These are phyloP conservation scores for Scleroderma bovista DNA, from an alignment of 768 basidiomycete species.

Conservation along the genomic window DNA sequence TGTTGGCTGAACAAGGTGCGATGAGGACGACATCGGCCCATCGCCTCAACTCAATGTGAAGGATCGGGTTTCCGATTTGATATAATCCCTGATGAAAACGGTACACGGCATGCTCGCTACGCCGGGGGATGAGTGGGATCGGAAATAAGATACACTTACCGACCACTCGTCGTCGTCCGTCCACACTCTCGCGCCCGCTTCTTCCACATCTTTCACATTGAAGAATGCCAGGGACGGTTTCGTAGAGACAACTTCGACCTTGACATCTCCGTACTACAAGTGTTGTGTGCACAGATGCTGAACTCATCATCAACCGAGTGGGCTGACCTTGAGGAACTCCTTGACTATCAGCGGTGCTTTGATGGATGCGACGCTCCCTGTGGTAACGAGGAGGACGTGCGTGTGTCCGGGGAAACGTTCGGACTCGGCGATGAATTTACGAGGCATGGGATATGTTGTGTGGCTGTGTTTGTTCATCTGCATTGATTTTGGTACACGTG, in stretches of 20 bases:
- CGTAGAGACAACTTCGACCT: slow-evolving; percentile 80
- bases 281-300: neutral
- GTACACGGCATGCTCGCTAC: no score
- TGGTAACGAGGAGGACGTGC: slow-evolving; percentile 80
- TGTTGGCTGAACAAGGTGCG: slow-evolving; percentile 96
- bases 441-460: no score
- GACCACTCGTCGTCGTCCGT: slow-evolving; percentile 90
- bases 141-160: slow-evolving; percentile 54
- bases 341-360: slow-evolving; percentile 87
- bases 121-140: no score
- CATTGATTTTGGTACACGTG: no score
- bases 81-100: slow-evolving; percentile 56
- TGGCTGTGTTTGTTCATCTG: no score
- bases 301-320: neutral
- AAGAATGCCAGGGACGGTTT: slow-evolving; percentile 77
- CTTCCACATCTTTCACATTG: slow-evolving; percentile 44
- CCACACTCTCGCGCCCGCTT: slow-evolving; percentile 67
- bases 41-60: slow-evolving; percentile 89
- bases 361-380: slow-evolving; percentile 92
- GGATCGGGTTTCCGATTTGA: slow-evolving; percentile 82
- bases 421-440: slow-evolving; percentile 23
- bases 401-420: slow-evolving; percentile 20
- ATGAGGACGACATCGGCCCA: slow-evolving; percentile 97
- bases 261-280: slow-evolving; percentile 66
- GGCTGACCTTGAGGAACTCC: slow-evolving; percentile 62